Base-by-base conservation (phyloP, 306 rosid species). In the Erythrophleum fordii region DNA sequence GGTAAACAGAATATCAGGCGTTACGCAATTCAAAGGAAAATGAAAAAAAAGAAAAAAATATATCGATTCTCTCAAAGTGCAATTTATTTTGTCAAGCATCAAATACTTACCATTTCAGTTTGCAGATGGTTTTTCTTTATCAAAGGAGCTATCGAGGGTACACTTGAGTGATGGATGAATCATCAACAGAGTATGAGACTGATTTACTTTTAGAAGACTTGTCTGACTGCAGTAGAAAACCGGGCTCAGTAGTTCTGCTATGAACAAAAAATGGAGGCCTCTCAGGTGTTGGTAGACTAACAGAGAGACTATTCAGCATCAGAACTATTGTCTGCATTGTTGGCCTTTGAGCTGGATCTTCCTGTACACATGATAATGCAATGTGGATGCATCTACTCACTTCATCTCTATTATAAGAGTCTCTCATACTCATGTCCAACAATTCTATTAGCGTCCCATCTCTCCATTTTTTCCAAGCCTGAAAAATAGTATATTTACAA, bases 321-420 rank as follows among this genome's bases (percentile, higher is more conserved):
- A 86, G 81, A 70, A 86, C 80, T 35, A 91, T 25, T 11, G 89
- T 55, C 26, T 66, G 83, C 91, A 89, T 87, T 2, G 90, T 82
- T 11, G 95, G 95, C 34, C 90, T 84, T 25, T 70, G 80, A 20
- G 59, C 52, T 18, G 83, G 81, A 84, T 84, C 83, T 60, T 89
- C 88, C 23, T 87, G 87, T 77, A 80, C 85, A 81, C 90, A 87
- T n/a, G 80, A 69, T 53, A 91, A 77, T 5, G 89, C 93, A 18
- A 91, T 82, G 6, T 89, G 82, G 42, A 89, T 82, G 79, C 93
- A 89, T 81, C 89, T 86, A 8, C 16, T 81, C 13, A 91, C 86
- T 86, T 89, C 93, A 34, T n/a, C 69, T 35, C 52, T 82, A 7
- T 64, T 71, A 52, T 59, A 81, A 68, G 84, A 83, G 18, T 77